Conservation (phyloP, 2,329 filamentous ascomycete genomes). For the Fusarium sp. region DNA sequence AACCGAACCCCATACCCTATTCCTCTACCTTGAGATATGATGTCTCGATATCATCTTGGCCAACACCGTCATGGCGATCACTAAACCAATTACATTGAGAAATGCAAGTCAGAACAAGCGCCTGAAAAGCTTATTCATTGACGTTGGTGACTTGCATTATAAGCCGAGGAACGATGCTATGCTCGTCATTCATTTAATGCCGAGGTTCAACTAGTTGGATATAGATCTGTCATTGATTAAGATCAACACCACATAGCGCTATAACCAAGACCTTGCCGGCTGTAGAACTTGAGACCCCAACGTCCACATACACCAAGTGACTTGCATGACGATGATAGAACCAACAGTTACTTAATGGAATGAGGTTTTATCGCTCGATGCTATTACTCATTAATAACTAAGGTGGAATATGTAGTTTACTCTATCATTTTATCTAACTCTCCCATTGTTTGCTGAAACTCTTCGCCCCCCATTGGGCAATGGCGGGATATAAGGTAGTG, state of each 20-base stretch:
- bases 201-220: background rate
- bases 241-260: background rate
- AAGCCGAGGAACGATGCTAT: background rate
- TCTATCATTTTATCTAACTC: constrained; percentile 46
- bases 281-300: too few species aligned
- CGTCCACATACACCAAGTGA: too few species aligned
- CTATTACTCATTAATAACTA: constrained; percentile 22
- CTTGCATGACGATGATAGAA: too few species aligned
- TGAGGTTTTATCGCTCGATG: background rate
- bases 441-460: constrained; percentile 49
- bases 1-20: constrained; percentile 18
- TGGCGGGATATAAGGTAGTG: constrained; percentile 54
- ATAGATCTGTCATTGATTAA: background rate
- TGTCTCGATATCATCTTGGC: background rate
- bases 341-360: background rate
- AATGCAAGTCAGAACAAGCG: constrained; percentile 12
- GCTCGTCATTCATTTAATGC: background rate
- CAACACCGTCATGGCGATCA: constrained; percentile 20
- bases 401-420: background rate
- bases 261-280: background rate
- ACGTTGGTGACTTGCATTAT: background rate
- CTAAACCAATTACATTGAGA: background rate
- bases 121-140: background rate
- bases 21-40: background rate
- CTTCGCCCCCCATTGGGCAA: constrained; percentile 54